These are phyloP conservation scores for Aureobasidium zeae DNA, from an alignment of 2,329 filamentous ascomycete species.

Conservation along the genomic window DNA sequence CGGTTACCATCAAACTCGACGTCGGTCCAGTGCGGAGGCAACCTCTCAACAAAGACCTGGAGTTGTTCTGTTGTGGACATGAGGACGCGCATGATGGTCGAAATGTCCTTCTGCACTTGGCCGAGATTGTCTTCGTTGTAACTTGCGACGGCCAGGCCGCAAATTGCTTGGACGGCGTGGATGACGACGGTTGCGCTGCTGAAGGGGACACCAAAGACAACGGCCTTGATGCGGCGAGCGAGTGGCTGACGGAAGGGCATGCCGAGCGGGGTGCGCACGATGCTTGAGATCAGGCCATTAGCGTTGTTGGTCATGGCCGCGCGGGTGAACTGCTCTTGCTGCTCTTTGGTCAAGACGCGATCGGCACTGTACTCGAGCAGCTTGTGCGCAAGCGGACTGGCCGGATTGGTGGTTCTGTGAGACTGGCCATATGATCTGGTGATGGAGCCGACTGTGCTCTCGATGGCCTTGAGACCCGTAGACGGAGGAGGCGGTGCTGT, in stretches of 20 bases:
- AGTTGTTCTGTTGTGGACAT: conserved; percentile 60
- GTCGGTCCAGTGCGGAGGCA: conserved; percentile 72
- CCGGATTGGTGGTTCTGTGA: conserved; percentile 29
- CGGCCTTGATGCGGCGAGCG: conserved; percentile 52
- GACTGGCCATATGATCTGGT: conserved; percentile 42
- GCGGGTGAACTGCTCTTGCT: conserved; percentile 44
- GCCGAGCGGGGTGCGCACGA: conserved; percentile 49
- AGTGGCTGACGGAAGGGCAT: conserved; percentile 63
- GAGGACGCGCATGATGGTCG: conserved; percentile 62
- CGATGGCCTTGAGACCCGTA: conserved; percentile 30
- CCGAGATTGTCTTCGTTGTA: conserved; percentile 75
- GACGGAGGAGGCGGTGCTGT: conserved; percentile 26
- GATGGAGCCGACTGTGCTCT: conserved; percentile 35
- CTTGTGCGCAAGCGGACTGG: conserved; percentile 30
- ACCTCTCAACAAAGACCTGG: conserved; percentile 52
- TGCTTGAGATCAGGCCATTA: conserved; percentile 31
- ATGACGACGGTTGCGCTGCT: conserved; percentile 59
- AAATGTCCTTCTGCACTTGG: conserved; percentile 74
- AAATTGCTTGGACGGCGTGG: conserved; percentile 58
- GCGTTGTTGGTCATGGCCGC: conserved; percentile 42
- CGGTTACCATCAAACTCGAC: conserved; percentile 44
- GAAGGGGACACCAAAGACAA: conserved; percentile 65
- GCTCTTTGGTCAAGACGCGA: conserved; percentile 34
- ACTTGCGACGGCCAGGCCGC: conserved; percentile 58
- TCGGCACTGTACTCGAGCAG: conserved; percentile 23